These are phyloP conservation scores for Teratosphaeriaceae sp. DNA, from an alignment of 2,329 filamentous ascomycete genomes.

Conservation along the genomic window DNA sequence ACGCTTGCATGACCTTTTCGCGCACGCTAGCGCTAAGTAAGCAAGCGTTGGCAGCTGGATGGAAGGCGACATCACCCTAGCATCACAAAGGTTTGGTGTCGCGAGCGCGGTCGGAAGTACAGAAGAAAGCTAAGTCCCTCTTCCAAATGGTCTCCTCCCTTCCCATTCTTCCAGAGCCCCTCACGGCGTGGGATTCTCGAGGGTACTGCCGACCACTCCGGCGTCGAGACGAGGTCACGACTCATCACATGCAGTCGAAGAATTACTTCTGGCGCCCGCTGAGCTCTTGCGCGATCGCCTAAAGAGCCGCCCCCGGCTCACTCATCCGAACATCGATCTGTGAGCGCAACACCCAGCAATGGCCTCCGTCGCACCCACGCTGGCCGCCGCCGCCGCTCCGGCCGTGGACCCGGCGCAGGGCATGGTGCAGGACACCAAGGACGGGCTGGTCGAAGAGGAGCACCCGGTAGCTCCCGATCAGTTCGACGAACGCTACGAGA, in stretches of 20 bases:
- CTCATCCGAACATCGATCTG: background rate
- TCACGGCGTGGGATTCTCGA: no score
- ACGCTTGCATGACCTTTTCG: no score
- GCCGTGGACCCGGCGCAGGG: slow-evolving; percentile 28
- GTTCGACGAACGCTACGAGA: slow-evolving; percentile 48
- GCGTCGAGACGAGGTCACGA: no score
- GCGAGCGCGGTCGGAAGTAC: no score
- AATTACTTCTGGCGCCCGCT: background rate
- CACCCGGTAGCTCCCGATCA: slow-evolving; percentile 47
- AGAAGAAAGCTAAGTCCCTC: no score
- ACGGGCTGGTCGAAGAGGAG: slow-evolving; percentile 22
- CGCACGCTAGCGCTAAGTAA: no score
- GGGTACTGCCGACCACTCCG: no score
- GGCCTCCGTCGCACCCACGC: slow-evolving; percentile 29
- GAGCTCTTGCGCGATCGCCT: background rate
- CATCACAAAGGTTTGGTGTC: no score
- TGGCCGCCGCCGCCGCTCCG: slow-evolving; percentile 20
- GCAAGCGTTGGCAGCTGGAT: no score
- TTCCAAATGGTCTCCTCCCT: no score
- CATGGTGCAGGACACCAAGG: slow-evolving; percentile 14
- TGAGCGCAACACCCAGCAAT: slow-evolving; percentile 12
- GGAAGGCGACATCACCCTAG: no score
- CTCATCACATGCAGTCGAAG: slow-evolving; percentile 1
- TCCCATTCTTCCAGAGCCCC: no score
- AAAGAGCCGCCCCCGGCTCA: background rate